Base-by-base conservation (phyloP, 495 filamentous ascomycete species). In the Penicillium waksmanii region DNA sequence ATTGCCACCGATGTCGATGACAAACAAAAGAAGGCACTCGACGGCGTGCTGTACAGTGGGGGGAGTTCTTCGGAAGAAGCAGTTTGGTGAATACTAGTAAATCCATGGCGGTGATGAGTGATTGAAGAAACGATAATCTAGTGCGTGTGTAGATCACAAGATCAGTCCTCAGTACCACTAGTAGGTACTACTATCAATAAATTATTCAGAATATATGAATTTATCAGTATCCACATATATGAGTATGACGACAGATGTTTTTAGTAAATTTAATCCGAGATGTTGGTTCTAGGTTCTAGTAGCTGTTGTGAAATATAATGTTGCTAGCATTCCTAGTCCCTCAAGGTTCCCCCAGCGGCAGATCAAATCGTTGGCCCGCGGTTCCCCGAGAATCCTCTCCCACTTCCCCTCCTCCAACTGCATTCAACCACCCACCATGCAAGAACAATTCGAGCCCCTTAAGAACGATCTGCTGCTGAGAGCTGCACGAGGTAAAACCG, bases 381-480 rank as follows among this genome's bases (percentile, higher is more conserved):
- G 57, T 42, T 55, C 35, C 62, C 55, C 60, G 58, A 66, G 35
- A 60, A 67, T 60, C 53, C 59, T 55, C 59, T 55, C 55, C 55
- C 60, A 66, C 62, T 67, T 65, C 61, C 62, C 66, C 65, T 72
- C 69, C 63, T 70, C 55, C 61, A 56, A 61, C 57, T 67, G 53
- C 65, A 61, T 56, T 61, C 59, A 56, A 61, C 44, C 65, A 62
- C 51, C 58, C 67, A 78, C 66, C 67, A 89, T 90, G 87, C 73
- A 78, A 53, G 73, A 81, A 63, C 71, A 84, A 66, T 96, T 97
- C 61, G 84, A 85, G 57, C 88, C 91, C 38, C 77, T 98, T 66
- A 85, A 92, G 75, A 98, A 98, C 71, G 95, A 98, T 68, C 76
- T 97, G 56, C 80, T 98, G 63, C 73, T 98, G 58, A 84, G 95